Evolutionary conservation across 805 yeast genomes (phyloP).

Genomic region (Aciculoconidium aculeatum): DNA sequence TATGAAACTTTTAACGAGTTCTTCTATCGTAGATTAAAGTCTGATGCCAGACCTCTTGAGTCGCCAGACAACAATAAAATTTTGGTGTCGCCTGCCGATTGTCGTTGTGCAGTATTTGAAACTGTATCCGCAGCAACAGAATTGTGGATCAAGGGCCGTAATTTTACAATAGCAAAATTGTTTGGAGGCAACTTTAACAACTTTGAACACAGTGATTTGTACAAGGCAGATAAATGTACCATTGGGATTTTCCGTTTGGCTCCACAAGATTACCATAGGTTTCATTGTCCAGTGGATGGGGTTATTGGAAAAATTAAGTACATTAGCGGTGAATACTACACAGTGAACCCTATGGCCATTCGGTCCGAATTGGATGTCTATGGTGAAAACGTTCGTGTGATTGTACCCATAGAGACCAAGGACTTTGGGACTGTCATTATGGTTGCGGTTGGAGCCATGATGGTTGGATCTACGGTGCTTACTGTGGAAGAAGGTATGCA

Average conservation of each 20-base stretch:
- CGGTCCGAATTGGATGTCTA: conserved; percentile 83
- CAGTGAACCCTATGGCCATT: conserved; percentile 97
- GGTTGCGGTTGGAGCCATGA: conserved; percentile 94
- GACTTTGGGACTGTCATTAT: conserved; percentile 75
- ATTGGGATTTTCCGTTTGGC: conserved; percentile 83
- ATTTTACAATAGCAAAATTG: conserved; percentile 62
- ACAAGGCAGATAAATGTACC: conserved; percentile 42
- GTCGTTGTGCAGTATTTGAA: conserved; percentile 69
- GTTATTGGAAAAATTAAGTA: conserved; percentile 54
- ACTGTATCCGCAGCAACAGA: conserved; percentile 56
- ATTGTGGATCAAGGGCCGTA: conserved; percentile 86
- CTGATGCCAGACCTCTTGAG: conserved; percentile 67
- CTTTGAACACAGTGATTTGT: conserved; percentile 34
- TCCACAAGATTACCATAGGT: conserved; percentile 95
- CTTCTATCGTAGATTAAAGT: conserved; percentile 72
- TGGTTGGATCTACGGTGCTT: conserved; percentile 88
- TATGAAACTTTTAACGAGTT: conserved; percentile 82
- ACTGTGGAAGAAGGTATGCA: conserved; percentile 56
- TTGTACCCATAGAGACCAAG: conserved; percentile 69
- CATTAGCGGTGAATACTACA: conserved; percentile 87
- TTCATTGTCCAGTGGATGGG: conserved; percentile 85
- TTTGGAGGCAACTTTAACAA: conserved; percentile 41
- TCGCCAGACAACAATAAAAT: conserved; percentile 43
- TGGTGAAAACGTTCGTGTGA: conserved; percentile 82
- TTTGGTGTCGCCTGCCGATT: conserved; percentile 79